Conservation (phyloP, 768 basidiomycete genomes). For the Multifurca ochricompacta region DNA sequence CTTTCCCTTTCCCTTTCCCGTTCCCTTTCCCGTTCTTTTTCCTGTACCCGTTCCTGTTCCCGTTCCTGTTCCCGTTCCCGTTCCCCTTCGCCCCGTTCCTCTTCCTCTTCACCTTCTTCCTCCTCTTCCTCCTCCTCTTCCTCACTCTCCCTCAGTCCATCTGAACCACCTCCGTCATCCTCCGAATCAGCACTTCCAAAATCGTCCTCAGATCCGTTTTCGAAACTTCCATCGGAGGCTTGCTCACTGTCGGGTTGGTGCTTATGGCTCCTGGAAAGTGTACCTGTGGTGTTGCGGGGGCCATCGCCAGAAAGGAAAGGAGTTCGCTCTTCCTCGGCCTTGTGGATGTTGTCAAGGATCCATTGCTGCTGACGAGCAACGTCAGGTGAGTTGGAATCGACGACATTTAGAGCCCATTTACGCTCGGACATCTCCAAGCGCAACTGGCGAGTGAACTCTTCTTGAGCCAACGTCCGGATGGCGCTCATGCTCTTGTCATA, state of each 20-base stretch:
- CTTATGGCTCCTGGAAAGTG: slow-evolving; percentile 2
- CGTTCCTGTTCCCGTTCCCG: background rate
- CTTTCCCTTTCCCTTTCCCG: background rate
- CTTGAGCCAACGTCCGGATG: slow-evolving; percentile 17
- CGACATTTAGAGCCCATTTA: slow-evolving; percentile 15
- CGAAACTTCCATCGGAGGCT: background rate
- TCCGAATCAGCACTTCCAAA: background rate
- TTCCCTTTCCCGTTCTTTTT: slow-evolving; percentile 2
- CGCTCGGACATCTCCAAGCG: slow-evolving; percentile 17
- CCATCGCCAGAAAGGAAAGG: background rate
- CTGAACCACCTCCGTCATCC: background rate
- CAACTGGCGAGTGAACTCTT: slow-evolving; percentile 14
- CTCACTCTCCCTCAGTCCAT: background rate
- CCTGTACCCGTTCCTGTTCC: background rate
- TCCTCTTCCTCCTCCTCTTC: slow-evolving; percentile 6
- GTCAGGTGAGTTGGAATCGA: slow-evolving; percentile 16
- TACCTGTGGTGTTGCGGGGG: background rate
- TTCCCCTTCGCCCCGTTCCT: background rate
- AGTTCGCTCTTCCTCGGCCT: background rate
- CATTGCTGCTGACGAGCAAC: slow-evolving; percentile 19
- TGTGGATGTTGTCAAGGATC: slow-evolving; percentile 19
- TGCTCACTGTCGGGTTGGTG: background rate
- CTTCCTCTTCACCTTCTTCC: slow-evolving; percentile 3
- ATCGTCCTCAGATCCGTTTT: background rate
- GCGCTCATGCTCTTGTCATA: slow-evolving; percentile 16